Evolutionary conservation across 495 filamentous ascomycete species (phyloP).

Genomic region (Aspergillus baeticus): DNA sequence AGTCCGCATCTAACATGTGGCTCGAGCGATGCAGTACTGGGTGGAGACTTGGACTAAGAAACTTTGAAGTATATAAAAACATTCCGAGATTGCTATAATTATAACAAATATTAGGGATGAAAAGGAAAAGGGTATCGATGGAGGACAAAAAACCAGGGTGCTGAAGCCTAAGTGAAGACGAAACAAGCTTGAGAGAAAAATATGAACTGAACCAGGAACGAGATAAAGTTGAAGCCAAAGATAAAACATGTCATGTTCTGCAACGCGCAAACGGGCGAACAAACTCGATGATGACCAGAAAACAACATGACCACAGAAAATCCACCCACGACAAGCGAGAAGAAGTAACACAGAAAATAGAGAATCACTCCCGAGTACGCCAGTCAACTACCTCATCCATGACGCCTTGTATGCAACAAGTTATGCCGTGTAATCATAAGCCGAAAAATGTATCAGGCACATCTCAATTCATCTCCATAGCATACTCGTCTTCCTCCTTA

Average conservation of each 20-base stretch:
- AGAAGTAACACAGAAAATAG: slow-evolving; percentile 16
- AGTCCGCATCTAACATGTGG: background rate
- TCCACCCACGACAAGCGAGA: slow-evolving; percentile 17
- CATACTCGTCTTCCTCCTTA: slow-evolving; percentile 90
- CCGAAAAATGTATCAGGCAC: slow-evolving; percentile 4
- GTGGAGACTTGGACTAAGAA: background rate
- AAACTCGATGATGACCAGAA: slow-evolving; percentile 17
- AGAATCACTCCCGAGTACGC: slow-evolving; percentile 36
- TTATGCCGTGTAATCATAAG: slow-evolving; percentile 28
- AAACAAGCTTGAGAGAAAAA: slow-evolving; percentile 7
- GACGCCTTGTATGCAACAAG: slow-evolving; percentile 46
- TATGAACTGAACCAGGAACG: slow-evolving; percentile 20
- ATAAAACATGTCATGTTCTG: slow-evolving; percentile 10
- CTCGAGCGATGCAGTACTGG: slow-evolving; percentile 2
- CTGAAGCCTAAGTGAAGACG: slow-evolving; percentile 5
- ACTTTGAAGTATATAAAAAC: slow-evolving; percentile 7
- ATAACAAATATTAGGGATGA: slow-evolving; percentile 14
- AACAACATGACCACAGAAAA: background rate
- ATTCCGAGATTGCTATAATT: slow-evolving; percentile 7
- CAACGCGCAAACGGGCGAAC: slow-evolving; percentile 3
- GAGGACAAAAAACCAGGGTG: slow-evolving; percentile 21
- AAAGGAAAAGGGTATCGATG: slow-evolving; percentile 39
- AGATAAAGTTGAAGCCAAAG: slow-evolving; percentile 26
- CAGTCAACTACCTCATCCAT: slow-evolving; percentile 26
- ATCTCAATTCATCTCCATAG: slow-evolving; percentile 70